A percentile compares a stretch with the other conserved stretches of the same genome.
These are phyloP conservation scores for Brettanomyces anomalus DNA, from an alignment of 805 yeast species.

Conservation along the genomic window DNA sequence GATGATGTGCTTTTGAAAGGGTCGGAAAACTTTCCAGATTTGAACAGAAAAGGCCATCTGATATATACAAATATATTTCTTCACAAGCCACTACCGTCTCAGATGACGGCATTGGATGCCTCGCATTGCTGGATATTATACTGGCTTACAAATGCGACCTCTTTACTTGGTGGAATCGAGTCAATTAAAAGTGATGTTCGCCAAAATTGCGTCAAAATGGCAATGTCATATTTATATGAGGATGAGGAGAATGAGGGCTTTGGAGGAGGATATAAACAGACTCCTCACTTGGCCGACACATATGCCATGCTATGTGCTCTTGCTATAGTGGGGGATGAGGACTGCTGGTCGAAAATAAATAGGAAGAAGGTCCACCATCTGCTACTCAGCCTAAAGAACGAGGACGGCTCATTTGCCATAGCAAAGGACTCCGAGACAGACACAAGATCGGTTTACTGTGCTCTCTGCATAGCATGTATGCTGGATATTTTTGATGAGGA, in stretches of 20 bases:
- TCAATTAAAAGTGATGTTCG: constrained; percentile 10
- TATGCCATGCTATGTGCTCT: constrained; percentile 70
- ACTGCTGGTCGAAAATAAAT: constrained; percentile 35
- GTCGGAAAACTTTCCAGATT: constrained; percentile 20
- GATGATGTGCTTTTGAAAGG: constrained; percentile 23
- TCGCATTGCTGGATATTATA: constrained; percentile 88
- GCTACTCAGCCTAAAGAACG: constrained; percentile 54
- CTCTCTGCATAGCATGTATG: constrained; percentile 60
- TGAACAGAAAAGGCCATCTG: constrained; percentile 30
- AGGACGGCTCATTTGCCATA: constrained; percentile 73
- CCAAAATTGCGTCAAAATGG: constrained; percentile 1
- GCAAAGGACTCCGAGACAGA: constrained; percentile 77
- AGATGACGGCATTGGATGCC: constrained; percentile 60
- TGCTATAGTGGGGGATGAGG: constrained; percentile 36
- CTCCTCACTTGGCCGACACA: constrained; percentile 77
- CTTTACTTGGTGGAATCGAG: constrained; percentile 31
- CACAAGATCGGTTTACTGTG: constrained; percentile 81
- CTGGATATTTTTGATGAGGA: constrained; percentile 57
- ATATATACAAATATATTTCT: constrained; percentile 35
- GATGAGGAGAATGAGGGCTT: constrained; percentile 37
- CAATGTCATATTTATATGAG: not conserved
- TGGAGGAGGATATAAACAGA: constrained; percentile 78
- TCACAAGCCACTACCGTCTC: constrained; percentile 37
- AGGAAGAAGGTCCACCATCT: constrained; percentile 45
- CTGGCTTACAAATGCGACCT: constrained; percentile 63